Base-by-base conservation (phyloP, 2,329 filamentous ascomycete species). In the Calonectria pauciramosa region DNA sequence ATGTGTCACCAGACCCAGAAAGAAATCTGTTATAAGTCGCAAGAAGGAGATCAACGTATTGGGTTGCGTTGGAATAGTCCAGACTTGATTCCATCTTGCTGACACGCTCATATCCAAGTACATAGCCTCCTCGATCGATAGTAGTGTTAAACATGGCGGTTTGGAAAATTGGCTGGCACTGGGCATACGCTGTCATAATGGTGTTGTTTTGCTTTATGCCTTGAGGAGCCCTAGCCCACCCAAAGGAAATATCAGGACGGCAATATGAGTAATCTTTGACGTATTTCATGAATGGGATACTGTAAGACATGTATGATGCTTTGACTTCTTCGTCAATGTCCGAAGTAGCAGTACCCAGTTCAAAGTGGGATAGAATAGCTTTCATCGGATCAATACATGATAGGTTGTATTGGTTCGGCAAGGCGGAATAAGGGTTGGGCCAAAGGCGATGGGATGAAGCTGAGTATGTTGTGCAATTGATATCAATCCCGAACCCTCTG, bases 71-170 rank as follows among this genome's bases (percentile, higher is more conserved):
- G 26, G 38, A 9, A 26, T 59, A 71, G 34, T 51, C 18, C 18
- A 72, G n/a, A 11, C 7, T 34, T 2, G 63, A 60, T 18, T 47
- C 51, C 2, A 73, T 49, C 2, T 49, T 49, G 28, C 66, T 23
- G 8, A 66, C 23, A 1, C 44, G 44, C 13, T 63, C 0, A 20
- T 66, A 59, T n/a, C 23, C 10, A 3, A 47, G 5, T 1, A 73
- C 56, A 41, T 59, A 52, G 0, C 71, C 71, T 0, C 52, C 9
- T 3, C 26, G 16, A 30, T 70, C 30, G 5, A 73, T 11, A 3
- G 59, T 64, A 14, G 65, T 52, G 18, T 70, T 20, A 32, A 73
- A 73, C 18, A 64, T 51, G 6, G 71, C 71, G 0, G 67, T 73
- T 67, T 44, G n/a, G 4, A 73, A 60, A 13, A 32, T 11, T 5